phyloP scores from a whole-genome alignment of 331 rosid genomes.

The Malus hybrid region DNA sequence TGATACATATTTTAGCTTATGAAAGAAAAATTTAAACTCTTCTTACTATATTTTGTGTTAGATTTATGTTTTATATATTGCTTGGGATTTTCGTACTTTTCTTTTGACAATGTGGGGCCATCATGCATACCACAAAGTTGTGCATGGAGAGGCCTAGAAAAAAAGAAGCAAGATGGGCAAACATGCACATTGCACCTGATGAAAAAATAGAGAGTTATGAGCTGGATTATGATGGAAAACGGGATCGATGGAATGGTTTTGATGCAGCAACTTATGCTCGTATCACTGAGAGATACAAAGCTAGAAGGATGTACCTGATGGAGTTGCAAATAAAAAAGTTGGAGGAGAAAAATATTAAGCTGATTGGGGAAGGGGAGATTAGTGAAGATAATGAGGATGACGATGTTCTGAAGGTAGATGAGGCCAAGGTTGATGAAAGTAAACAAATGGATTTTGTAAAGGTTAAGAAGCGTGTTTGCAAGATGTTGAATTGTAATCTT shows the following conservation, averaged over 20 bases:
- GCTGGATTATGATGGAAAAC: constrained; percentile 52
- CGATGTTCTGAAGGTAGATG: constrained; percentile 32
- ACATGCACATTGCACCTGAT: constrained; percentile 46
- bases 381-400: constrained; percentile 36
- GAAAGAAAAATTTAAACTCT: not conserved
- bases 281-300: constrained; percentile 35
- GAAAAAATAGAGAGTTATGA: constrained; percentile 46
- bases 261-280: constrained; percentile 35
- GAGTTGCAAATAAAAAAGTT: constrained; percentile 49
- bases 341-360: constrained; percentile 39
- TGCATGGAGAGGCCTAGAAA: constrained; percentile 42
- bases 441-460: constrained; percentile 49
- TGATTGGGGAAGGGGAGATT: constrained; percentile 16
- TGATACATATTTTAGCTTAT: not conserved
- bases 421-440: constrained; percentile 52
- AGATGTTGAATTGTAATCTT: no score
- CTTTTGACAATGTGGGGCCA: constrained; percentile 35
- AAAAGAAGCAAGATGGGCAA: constrained; percentile 38
- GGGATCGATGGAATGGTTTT: constrained; percentile 63
- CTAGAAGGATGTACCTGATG: constrained; percentile 36
- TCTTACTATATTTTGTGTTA: not conserved
- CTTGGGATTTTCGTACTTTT: not conserved
- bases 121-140: constrained; percentile 29
- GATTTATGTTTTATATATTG: not conserved
- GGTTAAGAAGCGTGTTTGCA: constrained; percentile 27